Percentiles rank a stretch among this genome's conserved stretches.
phyloP scores from a whole-genome alignment of 257 asterid species.

The Solanum tarapatanum region DNA sequence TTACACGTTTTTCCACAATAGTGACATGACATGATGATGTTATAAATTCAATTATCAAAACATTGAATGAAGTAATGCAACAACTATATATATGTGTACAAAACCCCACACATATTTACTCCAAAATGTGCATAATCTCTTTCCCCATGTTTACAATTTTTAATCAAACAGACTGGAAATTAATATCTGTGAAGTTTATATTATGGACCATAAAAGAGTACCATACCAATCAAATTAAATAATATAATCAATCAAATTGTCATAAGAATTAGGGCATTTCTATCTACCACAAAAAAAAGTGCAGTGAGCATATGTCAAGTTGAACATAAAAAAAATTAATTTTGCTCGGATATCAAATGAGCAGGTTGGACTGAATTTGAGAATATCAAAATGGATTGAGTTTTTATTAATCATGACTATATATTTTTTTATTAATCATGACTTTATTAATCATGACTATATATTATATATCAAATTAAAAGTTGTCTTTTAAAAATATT shows the following conservation, averaged over 20 bases:
- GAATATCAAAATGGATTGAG: too few species aligned
- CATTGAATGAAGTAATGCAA: background rate
- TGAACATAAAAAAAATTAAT: background rate
- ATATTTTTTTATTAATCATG: too few species aligned
- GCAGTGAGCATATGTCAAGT: background rate
- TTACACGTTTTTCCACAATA: background rate
- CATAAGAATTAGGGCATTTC: background rate
- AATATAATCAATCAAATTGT: background rate
- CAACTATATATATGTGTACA: background rate
- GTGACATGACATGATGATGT: background rate
- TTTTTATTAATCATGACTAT: too few species aligned
- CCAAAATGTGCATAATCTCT: background rate
- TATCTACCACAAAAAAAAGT: background rate
- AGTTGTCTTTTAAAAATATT: too few species aligned
- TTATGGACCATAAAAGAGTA: background rate
- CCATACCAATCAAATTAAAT: background rate
- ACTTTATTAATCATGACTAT: too few species aligned
- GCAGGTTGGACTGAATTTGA: fast-evolving
- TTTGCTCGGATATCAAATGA: too few species aligned
- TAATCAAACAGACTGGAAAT: background rate
- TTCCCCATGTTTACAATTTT: background rate
- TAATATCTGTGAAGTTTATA: background rate
- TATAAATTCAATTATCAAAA: background rate
- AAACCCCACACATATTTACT: background rate
- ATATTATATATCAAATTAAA: too few species aligned